Evolutionary conservation across 176 grass and related monocot species (phyloP), one percentile per base, ranked within the genome.

Genomic region (Triticum turgidum): DNA sequence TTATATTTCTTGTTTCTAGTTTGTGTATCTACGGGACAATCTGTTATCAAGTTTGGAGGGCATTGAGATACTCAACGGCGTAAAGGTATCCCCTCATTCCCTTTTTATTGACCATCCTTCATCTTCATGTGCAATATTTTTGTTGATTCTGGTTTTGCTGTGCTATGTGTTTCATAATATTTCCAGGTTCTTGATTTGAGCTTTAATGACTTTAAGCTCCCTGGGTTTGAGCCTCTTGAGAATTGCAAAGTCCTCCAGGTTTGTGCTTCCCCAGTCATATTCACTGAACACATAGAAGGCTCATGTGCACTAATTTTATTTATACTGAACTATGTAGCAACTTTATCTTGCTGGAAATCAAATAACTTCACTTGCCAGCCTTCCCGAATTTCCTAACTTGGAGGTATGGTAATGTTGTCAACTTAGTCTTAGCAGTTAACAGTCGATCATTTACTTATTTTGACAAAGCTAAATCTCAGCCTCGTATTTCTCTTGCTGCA

Each of bases 11-110:
- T 76, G 42, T 65, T 76, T 98, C 10, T 88, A 98, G 96, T 98
- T 98, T 91, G 93, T 98, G 80, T 98, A 98, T 90, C 91, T 98
- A 62, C 95, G 96, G 80, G 96, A 98, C 86, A 98, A 98, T 86
- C 82, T 87, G 63, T 84, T 98, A 78, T 96, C 93, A 92, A 94
- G 92, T 80, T 89, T 98, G 79, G 96, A 96, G 76, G 96, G 93
- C 32, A 90, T 96, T 72, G 93, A 98, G 39, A 82, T 92, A 76
- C 91, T 98, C 71, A 95, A 88, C 54, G 85, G 93, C n/a, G 84
- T 96, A 66, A 98, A 98, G 92, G 96, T 98, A 92, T 87, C 37
- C 54, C 12, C 73, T 85, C 1, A 80, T 73, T 65, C 62, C 73
- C 68, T 82, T 33, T 59, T 59, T 21, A 20, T 82, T 87, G 17